These are phyloP conservation scores for Flaveria bidentis DNA, from an alignment of 129 eudicot genomes.

Conservation along the genomic window DNA sequence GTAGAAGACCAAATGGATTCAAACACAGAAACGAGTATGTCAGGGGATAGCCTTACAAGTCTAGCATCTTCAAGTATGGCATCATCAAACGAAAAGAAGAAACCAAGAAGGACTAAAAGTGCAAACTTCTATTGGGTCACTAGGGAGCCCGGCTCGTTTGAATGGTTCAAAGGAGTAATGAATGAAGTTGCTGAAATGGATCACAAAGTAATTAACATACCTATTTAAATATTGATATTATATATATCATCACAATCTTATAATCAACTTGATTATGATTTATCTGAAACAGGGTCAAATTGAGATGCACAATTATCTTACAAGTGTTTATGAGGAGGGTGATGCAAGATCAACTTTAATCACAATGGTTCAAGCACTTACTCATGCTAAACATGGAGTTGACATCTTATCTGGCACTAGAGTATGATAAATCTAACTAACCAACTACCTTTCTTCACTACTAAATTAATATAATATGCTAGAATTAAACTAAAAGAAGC, in stretches of 20 bases:
- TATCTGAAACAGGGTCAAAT: conserved; percentile 72
- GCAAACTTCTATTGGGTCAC: conserved; percentile 97
- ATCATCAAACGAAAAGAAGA: conserved; percentile 62
- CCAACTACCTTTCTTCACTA: background rate
- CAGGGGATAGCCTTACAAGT: conserved; percentile 81
- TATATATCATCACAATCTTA: background rate
- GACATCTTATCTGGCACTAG: conserved; percentile 96
- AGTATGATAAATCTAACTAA: conserved; percentile 47
- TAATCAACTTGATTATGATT: background rate
- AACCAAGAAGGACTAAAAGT: conserved; percentile 48
- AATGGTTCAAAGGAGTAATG: conserved; percentile 99
- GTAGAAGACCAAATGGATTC: conserved; percentile 73
- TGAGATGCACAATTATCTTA: conserved; percentile 97
- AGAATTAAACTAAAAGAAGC: background rate
- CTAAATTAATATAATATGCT: background rate
- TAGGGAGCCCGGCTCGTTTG: conserved; percentile 91
- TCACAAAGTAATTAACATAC: conserved; percentile 55
- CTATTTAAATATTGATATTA: background rate
- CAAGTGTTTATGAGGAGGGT: conserved; percentile 97
- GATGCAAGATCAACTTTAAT: conserved; percentile 97
- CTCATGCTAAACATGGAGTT: conserved; percentile 98
- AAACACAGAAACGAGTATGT: conserved; percentile 65
- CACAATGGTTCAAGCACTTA: conserved; percentile 97
- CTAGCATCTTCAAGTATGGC: conserved; percentile 64
- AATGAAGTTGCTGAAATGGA: conserved; percentile 97